Percentiles rank a stretch among this genome's conserved stretches.
Conservation (phyloP, 257 asterid species). For the Lycium ferocissimum region DNA sequence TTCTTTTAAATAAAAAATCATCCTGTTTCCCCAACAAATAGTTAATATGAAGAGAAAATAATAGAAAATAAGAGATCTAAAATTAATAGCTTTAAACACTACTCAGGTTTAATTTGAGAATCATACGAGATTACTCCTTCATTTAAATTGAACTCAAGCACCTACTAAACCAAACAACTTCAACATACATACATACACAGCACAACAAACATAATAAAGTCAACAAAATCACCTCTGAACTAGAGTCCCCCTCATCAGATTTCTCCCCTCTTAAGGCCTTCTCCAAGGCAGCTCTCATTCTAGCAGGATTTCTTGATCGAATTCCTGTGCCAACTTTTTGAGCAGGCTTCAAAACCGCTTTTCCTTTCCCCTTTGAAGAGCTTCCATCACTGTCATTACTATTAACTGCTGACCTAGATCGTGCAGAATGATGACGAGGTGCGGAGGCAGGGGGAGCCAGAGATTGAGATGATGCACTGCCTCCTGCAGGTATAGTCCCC, state of each 20-base stretch:
- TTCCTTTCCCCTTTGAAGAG: conserved; percentile 84
- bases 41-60: background rate
- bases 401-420: conserved; percentile 73
- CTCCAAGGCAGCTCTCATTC: conserved; percentile 79
- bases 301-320: conserved; percentile 81
- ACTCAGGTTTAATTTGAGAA: conserved; percentile 2
- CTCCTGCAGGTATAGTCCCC: conserved; percentile 57
- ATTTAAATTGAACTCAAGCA: background rate
- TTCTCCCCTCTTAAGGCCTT: conserved; percentile 68
- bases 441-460: conserved; percentile 58
- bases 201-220: background rate
- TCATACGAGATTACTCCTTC: background rate
- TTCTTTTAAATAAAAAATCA: conserved; percentile 1
- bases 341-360: conserved; percentile 77
- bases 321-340: conserved; percentile 81
- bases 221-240: conserved; percentile 76
- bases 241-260: conserved; percentile 71
- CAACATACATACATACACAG: background rate
- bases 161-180: background rate
- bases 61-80: conserved; percentile 6
- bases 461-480: conserved; percentile 55
- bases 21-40: background rate
- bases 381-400: conserved; percentile 58
- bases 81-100: background rate
- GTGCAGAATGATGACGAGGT: conserved; percentile 74